Evolutionary conservation across 2,329 filamentous ascomycete species (phyloP), one percentile per base, ranked within the genome.

Genomic region (Verticillium zaregamsianum): DNA sequence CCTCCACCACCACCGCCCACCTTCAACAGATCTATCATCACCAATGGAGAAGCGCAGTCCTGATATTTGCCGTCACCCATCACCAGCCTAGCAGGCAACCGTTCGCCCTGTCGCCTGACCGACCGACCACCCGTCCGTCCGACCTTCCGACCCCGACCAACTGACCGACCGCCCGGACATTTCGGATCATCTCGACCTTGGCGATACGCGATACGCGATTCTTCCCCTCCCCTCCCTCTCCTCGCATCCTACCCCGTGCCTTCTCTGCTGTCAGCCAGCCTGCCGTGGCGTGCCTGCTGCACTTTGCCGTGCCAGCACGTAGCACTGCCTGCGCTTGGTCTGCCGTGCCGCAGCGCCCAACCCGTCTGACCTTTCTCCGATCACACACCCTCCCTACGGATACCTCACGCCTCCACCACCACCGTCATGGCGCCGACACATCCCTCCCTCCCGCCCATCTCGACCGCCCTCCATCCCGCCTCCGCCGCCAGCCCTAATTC

Each of bases 401-500:
- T 6, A 35, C 33, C 33, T 35, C 33, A 35, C 33, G 33, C 33
- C 33, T 35, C 33, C 33, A 35, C 33, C 33, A 11, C 20, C n/a
- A 14, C 45, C 11, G 3, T 25, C 20, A 52, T 52, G 45, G 45
- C 45, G 20, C 45, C 45, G 45, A 55, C 52, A 39, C 12, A 39
- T 58, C 61, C n/a, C 28, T 12, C 28, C 52, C 35, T n/a, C 20
- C 57, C 39, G 17, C 49, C 9, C 37, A 23, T 52, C 35, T 52
- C 49, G 33, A 31, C 35, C 25, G 20, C 33, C 54, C 54, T 52
- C 17, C 52, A 52, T 49, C 37, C 55, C 58, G 60, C 52, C 39
- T 20, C 45, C 60, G 61, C 45, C 60, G 61, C 25, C 57, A 40
- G 20, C 52, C 59, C 39, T 49, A 60, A 25, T 57, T 37, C 31